Percentiles rank a stretch among this genome's conserved stretches.
These are phyloP conservation scores for Stemphylium beticola DNA, from an alignment of 2,329 filamentous ascomycete species.

Conservation along the genomic window DNA sequence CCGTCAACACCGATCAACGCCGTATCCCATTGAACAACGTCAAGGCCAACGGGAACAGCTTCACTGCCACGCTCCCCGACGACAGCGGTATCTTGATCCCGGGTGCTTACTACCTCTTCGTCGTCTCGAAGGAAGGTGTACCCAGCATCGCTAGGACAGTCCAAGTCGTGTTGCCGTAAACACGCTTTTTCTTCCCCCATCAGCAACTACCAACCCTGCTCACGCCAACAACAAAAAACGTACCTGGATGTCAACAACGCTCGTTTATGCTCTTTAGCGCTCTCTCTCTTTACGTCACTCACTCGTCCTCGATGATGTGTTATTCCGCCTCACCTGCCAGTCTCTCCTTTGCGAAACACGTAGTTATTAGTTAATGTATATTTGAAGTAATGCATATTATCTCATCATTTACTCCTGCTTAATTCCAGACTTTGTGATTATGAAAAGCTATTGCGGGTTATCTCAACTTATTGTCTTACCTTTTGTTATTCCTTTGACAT, in stretches of 20 bases:
- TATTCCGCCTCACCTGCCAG: too few relatives aligned
- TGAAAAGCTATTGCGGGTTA: too few relatives aligned
- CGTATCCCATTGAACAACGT: constrained; percentile 27
- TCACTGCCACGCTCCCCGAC: constrained; percentile 26
- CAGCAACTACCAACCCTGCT: background rate
- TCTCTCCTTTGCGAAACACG: too few relatives aligned
- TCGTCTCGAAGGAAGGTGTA: constrained; percentile 23
- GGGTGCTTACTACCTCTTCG: constrained; percentile 36
- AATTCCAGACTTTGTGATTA: too few relatives aligned
- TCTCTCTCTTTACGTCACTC: background rate
- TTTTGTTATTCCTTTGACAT: too few relatives aligned
- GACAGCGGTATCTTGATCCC: constrained; percentile 33
- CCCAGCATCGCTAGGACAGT: constrained; percentile 31
- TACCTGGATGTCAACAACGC: background rate
- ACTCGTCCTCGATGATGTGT: too few relatives aligned
- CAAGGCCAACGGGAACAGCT: constrained; percentile 5
- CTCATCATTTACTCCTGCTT: too few relatives aligned
- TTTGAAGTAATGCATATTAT: too few relatives aligned
- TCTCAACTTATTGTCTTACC: too few relatives aligned
- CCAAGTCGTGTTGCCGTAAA: constrained; percentile 22
- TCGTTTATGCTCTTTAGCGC: background rate
- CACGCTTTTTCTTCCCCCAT: background rate
- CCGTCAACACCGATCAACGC: constrained; percentile 38
- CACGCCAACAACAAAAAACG: background rate
- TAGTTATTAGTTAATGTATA: too few relatives aligned